Evolutionary conservation across 2,329 filamentous ascomycete species (phyloP), one percentile per base, ranked within the genome.

Genomic region (Daldinia sp.): DNA sequence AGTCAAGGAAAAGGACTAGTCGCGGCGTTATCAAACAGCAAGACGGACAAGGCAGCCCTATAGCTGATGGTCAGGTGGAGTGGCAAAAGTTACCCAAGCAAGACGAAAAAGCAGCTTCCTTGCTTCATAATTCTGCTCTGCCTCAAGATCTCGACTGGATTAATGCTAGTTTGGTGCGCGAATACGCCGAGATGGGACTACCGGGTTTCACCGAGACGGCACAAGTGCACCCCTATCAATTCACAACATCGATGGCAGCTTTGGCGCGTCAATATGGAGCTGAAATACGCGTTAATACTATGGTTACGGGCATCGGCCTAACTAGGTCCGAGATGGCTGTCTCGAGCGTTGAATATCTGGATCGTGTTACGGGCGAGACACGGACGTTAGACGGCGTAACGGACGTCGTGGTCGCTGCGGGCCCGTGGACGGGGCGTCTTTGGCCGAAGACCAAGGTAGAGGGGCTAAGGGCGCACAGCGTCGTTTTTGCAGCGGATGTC

Each of bases 211-310:
- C 86, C 1, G 92, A 93, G 68, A 98, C 96, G 1, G 93, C 96
- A 0, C 96, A 99, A 80, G 95, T 98, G 2, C 95, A 99, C 76
- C 96, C 96, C 0, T 92, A 91, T 69, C 90, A 93, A 50, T 98
- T 99, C 77, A 98, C 96, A 0, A 95, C 89, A 0, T 86, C 90
- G 15, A 97, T 98, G 80, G 93, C 92, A 4, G 83, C 88, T 46
- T 85, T 98, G 12, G 94, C 95, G 0, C 82, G 87, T 63, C 88
- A 92, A 58, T 86, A 85, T 28, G 92, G 92, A 2, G 89, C 87
- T 71, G 87, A 90, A 23, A 85, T 98, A 60, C 83, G 88, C 33
- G 84, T 91, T 48, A 89, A 90, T 9, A 86, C 88, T 1, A 82
- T 84, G 65, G 94, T 94, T 2, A 93, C 88, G 2, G 82, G 82